phyloP scores from a whole-genome alignment of 495 filamentous ascomycete species.

The Hypoxylon trugodes region DNA sequence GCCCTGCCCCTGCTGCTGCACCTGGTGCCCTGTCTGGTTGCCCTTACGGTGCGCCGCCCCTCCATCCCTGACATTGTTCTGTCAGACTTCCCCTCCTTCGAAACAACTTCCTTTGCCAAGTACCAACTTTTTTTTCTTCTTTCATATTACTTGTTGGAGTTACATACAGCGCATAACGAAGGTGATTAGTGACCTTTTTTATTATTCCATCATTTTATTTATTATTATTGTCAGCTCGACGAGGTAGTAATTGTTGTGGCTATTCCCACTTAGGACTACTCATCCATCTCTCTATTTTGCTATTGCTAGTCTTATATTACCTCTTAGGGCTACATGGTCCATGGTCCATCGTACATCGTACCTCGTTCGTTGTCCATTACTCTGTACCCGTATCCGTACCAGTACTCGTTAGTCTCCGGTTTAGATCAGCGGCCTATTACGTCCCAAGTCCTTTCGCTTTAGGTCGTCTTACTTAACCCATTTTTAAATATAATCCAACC shows the following conservation, averaged over 20 bases:
- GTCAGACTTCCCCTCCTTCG: conserved; percentile 26
- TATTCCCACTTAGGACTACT: conserved; percentile 12
- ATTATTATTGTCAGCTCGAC: background rate
- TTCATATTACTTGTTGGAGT: background rate
- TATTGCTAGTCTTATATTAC: conserved; percentile 19
- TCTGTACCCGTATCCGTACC: too few species aligned
- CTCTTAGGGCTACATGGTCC: conserved; percentile 21
- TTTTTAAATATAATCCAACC: conserved; percentile 15
- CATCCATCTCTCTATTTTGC: too few species aligned
- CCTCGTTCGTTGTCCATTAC: too few species aligned
- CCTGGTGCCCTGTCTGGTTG: background rate
- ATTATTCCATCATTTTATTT: background rate
- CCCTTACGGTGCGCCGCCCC: conserved; percentile 16
- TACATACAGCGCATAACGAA: conserved; percentile 32
- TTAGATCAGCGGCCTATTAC: conserved; percentile 5
- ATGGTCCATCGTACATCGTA: too few species aligned
- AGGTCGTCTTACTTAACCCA: too few species aligned
- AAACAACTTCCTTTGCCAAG: too few species aligned
- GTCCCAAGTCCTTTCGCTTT: background rate
- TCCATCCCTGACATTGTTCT: background rate
- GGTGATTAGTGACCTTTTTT: background rate
- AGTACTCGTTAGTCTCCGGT: too few species aligned
- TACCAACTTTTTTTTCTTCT: conserved; percentile 1
- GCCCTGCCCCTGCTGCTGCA: too few species aligned
- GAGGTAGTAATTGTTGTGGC: conserved; percentile 24